Evolutionary conservation across 495 filamentous ascomycete species (phyloP).

Genomic region (Mycothermus thermophilus): DNA sequence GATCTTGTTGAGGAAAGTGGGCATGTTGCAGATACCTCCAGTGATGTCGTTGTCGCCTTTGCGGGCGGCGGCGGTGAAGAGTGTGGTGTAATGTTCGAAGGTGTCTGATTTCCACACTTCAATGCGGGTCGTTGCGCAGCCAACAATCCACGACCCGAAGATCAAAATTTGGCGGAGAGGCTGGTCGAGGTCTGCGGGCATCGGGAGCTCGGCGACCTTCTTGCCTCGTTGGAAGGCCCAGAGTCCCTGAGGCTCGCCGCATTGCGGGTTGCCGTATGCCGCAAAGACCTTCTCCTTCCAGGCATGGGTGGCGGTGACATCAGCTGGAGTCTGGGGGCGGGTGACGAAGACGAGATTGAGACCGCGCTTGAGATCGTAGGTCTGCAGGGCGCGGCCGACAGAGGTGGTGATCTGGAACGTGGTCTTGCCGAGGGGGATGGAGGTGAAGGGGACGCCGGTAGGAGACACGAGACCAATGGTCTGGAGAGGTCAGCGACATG

Average conservation of each 20-base stretch:
- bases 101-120: conserved; percentile 82
- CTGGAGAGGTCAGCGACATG: conserved; percentile 26
- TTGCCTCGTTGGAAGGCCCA: conserved; percentile 95
- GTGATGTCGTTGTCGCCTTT: conserved; percentile 48
- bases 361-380: conserved; percentile 80
- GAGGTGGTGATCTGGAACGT: conserved; percentile 96
- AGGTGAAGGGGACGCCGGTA: conserved; percentile 75
- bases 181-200: conserved; percentile 44
- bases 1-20: conserved; percentile 91
- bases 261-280: conserved; percentile 56
- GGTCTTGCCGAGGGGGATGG: conserved; percentile 75
- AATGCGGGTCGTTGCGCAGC: conserved; percentile 56
- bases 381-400: conserved; percentile 77
- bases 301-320: conserved; percentile 72
- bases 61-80: conserved; percentile 36
- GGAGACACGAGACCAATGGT: conserved; percentile 88
- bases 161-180: conserved; percentile 65
- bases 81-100: conserved; percentile 77
- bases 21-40: conserved; percentile 64
- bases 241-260: conserved; percentile 46
- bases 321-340: conserved; percentile 69
- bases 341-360: conserved; percentile 87
- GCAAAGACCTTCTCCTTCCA: conserved; percentile 81
- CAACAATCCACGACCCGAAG: conserved; percentile 87
- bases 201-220: conserved; percentile 58